phyloP scores from a whole-genome alignment of 2,329 filamentous ascomycete species.

The Ustilaginoidea virens region DNA sequence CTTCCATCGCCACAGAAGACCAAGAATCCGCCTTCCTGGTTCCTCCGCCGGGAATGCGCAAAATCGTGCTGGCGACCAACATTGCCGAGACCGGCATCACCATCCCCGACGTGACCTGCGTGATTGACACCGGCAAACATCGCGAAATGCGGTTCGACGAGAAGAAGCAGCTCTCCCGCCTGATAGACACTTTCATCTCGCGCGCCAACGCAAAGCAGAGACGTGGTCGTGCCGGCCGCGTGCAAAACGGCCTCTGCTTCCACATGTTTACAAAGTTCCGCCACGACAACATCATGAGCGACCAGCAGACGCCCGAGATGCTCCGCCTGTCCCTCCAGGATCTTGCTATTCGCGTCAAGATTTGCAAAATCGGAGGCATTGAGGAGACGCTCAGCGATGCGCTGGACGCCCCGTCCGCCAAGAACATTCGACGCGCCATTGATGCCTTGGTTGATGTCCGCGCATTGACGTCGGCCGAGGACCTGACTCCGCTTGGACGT shows the following conservation, averaged over 20 bases:
- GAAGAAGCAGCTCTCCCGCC: constrained; percentile 71
- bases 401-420: constrained; percentile 75
- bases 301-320: constrained; percentile 95
- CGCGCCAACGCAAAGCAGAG: constrained; percentile 91
- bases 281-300: constrained; percentile 71
- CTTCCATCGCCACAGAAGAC: constrained; percentile 88
- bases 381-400: constrained; percentile 80
- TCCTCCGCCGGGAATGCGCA: constrained; percentile 66
- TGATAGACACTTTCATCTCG: constrained; percentile 92
- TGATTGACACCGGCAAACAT: constrained; percentile 92
- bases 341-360: constrained; percentile 89
- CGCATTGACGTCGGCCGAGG: constrained; percentile 66
- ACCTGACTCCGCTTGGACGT: constrained; percentile 70
- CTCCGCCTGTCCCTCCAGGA: constrained; percentile 87
- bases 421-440: constrained; percentile 85
- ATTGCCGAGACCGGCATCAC: constrained; percentile 98
- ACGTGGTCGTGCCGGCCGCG: constrained; percentile 83
- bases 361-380: constrained; percentile 88
- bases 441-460: constrained; percentile 89
- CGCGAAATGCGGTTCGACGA: constrained; percentile 97
- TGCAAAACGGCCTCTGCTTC: constrained; percentile 89
- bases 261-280: constrained; percentile 86
- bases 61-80: constrained; percentile 93
- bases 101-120: constrained; percentile 93
- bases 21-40: constrained; percentile 86